phyloP scores from a whole-genome alignment of 768 basidiomycete species.

The Hygrophorus russula region DNA sequence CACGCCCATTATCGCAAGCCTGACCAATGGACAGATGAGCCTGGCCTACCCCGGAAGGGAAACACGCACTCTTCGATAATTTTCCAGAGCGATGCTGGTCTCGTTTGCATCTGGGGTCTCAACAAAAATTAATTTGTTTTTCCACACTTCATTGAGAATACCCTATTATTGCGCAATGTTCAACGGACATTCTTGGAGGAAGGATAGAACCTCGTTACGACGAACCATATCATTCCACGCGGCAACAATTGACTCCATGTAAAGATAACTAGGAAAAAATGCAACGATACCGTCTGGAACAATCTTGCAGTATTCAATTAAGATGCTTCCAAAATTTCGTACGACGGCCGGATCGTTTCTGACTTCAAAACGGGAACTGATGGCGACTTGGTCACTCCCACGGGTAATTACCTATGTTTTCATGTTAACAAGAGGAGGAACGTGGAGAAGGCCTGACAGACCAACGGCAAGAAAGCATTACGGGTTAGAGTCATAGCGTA shows the following conservation, averaged over 20 bases:
- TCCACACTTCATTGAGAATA: constrained; percentile 98
- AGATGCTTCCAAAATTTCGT: constrained; percentile 95
- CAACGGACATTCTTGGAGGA: background rate
- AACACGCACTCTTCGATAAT: constrained; percentile 66
- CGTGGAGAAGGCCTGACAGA: constrained; percentile 23
- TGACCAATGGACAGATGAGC: constrained; percentile 18
- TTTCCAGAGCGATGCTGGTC: constrained; percentile 95
- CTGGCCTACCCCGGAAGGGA: constrained; percentile 1
- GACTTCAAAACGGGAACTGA: constrained; percentile 97
- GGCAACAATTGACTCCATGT: constrained; percentile 99
- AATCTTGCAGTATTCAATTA: constrained; percentile 95
- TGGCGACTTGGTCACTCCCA: constrained; percentile 96
- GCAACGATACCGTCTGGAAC: constrained; percentile 98
- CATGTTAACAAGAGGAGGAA: constrained; percentile 5
- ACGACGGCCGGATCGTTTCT: constrained; percentile 98
- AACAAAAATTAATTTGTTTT: constrained; percentile 97
- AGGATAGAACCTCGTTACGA: constrained; percentile 4
- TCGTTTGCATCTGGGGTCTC: constrained; percentile 99
- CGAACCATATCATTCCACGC: constrained; percentile 99
- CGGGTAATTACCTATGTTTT: constrained; percentile 80
- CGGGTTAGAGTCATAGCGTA: constrained; percentile 97
- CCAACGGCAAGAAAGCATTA: constrained; percentile 92
- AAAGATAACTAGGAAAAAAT: constrained; percentile 98
- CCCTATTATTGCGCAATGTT: constrained; percentile 42
- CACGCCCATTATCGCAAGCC: constrained; percentile 98